A percentile compares a stretch with the other conserved stretches of the same genome.
Conservation (phyloP, 306 rosid species). For the Cucumis cinereus region DNA sequence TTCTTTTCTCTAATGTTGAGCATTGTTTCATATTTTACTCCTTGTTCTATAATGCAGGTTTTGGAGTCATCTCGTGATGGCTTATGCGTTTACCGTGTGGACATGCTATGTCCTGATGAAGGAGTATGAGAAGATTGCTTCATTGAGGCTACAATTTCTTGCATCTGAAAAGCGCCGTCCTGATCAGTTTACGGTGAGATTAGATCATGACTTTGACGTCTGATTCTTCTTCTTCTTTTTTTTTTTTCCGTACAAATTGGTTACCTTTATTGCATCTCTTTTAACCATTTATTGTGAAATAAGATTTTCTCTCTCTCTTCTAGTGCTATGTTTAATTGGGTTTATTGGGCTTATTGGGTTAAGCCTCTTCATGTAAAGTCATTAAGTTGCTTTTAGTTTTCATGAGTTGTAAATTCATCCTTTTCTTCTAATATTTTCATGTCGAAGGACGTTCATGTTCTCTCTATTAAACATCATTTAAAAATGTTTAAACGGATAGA, state of each 20-base stretch:
- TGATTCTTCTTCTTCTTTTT: no score
- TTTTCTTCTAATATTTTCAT: background rate
- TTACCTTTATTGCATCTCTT: background rate
- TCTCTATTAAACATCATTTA: background rate
- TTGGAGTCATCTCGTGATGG: constrained; percentile 72
- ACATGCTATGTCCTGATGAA: constrained; percentile 57
- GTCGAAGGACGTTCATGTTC: background rate
- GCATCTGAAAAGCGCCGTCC: constrained; percentile 72
- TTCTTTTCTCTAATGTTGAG: background rate
- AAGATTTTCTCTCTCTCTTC: background rate
- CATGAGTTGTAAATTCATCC: background rate
- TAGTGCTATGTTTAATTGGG: background rate
- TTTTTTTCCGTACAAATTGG: background rate
- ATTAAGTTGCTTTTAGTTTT: background rate
- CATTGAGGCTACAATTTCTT: constrained; percentile 77
- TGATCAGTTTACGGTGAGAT: constrained; percentile 74
- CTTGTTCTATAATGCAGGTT: constrained; percentile 30
- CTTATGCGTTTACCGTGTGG: constrained; percentile 82
- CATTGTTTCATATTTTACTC: background rate
- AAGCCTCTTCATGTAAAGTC: background rate
- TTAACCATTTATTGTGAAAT: background rate
- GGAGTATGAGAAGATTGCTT: constrained; percentile 72
- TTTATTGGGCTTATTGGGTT: background rate
- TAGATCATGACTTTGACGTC: background rate
- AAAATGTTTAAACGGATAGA: background rate